Conservation (phyloP, 805 yeast species). For the Blastobotrys muscicola region DNA sequence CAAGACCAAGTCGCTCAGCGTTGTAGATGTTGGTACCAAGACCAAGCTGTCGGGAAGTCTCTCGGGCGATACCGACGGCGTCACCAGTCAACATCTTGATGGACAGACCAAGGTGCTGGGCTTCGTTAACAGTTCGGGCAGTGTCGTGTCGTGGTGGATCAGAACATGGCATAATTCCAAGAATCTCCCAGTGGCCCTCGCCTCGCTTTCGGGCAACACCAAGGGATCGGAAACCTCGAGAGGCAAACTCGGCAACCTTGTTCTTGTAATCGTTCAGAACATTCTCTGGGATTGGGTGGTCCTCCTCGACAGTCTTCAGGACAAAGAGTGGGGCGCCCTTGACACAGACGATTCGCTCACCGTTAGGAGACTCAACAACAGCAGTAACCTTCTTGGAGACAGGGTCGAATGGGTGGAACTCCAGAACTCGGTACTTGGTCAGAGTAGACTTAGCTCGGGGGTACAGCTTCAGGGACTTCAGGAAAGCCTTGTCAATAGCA, state of each 20-base stretch:
- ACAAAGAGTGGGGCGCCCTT: constrained; percentile 98
- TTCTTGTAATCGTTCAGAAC: constrained; percentile 89
- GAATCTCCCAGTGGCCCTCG: constrained; percentile 96
- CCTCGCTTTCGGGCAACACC: constrained; percentile 99
- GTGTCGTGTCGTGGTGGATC: constrained; percentile 99
- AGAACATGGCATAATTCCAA: constrained; percentile 98
- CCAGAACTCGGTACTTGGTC: constrained; percentile 87
- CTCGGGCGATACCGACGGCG: constrained; percentile 98
- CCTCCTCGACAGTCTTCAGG: constrained; percentile 92
- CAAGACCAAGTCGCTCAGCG: constrained; percentile 93
- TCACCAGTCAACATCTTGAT: constrained; percentile 98
- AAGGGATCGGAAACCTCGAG: constrained; percentile 96
- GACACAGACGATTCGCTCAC: constrained; percentile 90
- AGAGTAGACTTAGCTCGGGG: constrained; percentile 91
- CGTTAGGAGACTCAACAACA: constrained; percentile 90
- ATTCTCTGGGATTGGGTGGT: constrained; percentile 92
- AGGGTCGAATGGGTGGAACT: constrained; percentile 97
- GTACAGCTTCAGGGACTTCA: constrained; percentile 76
- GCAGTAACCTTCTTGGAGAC: constrained; percentile 96
- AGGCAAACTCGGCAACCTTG: constrained; percentile 95
- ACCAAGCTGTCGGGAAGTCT: constrained; percentile 96
- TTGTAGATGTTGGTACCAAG: constrained; percentile 93
- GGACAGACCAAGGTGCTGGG: constrained; percentile 82
- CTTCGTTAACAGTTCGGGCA: constrained; percentile 88
- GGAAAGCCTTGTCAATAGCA: constrained; percentile 95